A percentile compares a stretch with the other conserved stretches of the same genome.
phyloP scores from a whole-genome alignment of 208 protist genomes.

The Novymonas esmeraldas region DNA sequence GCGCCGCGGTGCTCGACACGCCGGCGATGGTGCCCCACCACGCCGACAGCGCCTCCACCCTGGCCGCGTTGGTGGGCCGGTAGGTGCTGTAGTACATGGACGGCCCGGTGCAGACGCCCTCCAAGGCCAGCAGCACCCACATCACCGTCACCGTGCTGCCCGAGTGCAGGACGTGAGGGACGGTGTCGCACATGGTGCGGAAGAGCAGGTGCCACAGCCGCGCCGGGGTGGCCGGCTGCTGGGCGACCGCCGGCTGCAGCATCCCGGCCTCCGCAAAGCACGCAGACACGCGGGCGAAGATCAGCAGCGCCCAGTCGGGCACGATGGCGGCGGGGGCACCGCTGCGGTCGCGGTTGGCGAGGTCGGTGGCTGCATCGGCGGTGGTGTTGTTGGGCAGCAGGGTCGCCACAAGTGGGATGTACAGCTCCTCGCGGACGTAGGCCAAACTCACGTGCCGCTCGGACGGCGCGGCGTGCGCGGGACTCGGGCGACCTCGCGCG shows the following conservation, averaged over 20 bases:
- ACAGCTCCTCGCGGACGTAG: conserved; percentile 16
- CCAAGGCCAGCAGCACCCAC: conserved; percentile 44
- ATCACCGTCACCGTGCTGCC: conserved; percentile 53
- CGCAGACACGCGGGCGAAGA: conserved; percentile 26
- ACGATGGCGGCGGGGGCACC: neutral
- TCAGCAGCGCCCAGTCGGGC: conserved; percentile 12
- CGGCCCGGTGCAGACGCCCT: conserved; percentile 32
- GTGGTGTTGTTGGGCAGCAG: conserved; percentile 1
- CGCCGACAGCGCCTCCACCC: conserved; percentile 11
- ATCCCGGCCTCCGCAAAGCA: conserved; percentile 39
- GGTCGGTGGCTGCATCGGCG: too few species aligned
- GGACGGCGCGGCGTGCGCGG: neutral
- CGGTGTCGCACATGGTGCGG: conserved; percentile 20
- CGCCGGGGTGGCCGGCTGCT: conserved; percentile 35
- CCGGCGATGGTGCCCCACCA: conserved; percentile 1
- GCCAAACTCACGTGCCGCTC: neutral
- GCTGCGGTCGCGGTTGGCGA: too few species aligned
- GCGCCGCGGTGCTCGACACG: neutral
- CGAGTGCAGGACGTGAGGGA: conserved; percentile 63
- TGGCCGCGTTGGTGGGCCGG: conserved; percentile 17
- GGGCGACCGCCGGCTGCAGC: conserved; percentile 14
- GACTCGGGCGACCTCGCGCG: neutral
- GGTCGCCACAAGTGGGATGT: conserved; percentile 5
- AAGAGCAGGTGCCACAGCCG: conserved; percentile 51
- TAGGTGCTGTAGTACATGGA: conserved; percentile 17